These are phyloP conservation scores for Dryas alaskensis DNA, from an alignment of 306 rosid species.

Conservation along the genomic window DNA sequence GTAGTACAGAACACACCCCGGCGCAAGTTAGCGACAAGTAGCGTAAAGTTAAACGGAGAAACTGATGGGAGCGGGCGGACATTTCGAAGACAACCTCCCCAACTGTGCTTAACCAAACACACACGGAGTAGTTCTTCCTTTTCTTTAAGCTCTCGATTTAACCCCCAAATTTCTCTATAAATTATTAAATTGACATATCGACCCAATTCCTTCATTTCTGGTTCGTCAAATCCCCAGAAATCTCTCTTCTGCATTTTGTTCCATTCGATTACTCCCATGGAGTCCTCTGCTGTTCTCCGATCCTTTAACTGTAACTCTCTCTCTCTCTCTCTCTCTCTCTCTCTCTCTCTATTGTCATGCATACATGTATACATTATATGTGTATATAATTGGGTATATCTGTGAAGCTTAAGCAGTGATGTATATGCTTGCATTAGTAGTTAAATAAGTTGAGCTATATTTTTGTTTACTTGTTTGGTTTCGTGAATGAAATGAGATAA, in stretches of 20 bases:
- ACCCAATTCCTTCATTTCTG: slow-evolving; percentile 18
- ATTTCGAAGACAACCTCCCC: slow-evolving; percentile 43
- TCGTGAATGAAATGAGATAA: neutral
- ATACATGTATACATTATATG: neutral
- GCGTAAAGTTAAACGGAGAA: slow-evolving; percentile 45
- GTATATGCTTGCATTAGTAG: neutral
- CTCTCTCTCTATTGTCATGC: slow-evolving; percentile 5
- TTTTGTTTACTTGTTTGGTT: slow-evolving; percentile 1
- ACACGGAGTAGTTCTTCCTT: neutral
- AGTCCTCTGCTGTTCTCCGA: slow-evolving; percentile 63
- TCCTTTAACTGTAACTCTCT: slow-evolving; percentile 62
- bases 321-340: slow-evolving; percentile 33
- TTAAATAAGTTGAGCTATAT: neutral
- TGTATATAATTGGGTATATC: neutral
- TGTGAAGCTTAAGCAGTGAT: neutral
- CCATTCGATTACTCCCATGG: slow-evolving; percentile 48
- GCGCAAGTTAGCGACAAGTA: slow-evolving; percentile 47
- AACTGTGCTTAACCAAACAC: slow-evolving; percentile 30
- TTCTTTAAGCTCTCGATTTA: slow-evolving; percentile 22
- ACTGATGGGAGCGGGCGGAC: slow-evolving; percentile 56
- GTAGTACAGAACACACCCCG: neutral
- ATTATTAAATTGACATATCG: slow-evolving; percentile 15
- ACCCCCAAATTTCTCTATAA: slow-evolving; percentile 23
- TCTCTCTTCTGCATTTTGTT: slow-evolving; percentile 13
- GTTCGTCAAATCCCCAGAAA: neutral